Percentiles rank a stretch among this genome's conserved stretches.
Evolutionary conservation across 768 basidiomycete species (phyloP).

Genomic region (Tulasnella sp.): DNA sequence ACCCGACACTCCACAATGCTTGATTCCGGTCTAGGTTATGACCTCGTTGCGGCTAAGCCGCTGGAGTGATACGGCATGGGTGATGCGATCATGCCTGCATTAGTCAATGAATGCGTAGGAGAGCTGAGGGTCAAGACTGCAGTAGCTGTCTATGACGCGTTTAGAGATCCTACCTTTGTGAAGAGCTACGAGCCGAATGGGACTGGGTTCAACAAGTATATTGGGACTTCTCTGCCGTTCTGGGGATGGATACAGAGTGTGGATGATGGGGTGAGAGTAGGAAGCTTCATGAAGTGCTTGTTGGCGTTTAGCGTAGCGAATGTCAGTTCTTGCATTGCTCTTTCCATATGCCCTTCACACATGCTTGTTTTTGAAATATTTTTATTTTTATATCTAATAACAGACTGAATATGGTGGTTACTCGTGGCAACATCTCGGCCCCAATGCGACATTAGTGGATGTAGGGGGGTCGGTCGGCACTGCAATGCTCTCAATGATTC

Average conservation of each 20-base stretch:
- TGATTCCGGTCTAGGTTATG: background rate
- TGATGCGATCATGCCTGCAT: background rate
- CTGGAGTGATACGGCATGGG: background rate
- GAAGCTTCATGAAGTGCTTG: background rate
- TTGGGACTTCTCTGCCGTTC: background rate
- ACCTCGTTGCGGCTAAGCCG: background rate
- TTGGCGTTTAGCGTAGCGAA: background rate
- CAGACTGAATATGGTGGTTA: background rate
- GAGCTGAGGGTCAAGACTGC: background rate
- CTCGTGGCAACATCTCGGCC: background rate
- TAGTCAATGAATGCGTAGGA: background rate
- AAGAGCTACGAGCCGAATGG: background rate
- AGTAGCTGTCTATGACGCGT: background rate
- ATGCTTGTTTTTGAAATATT: background rate
- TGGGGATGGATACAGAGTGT: background rate
- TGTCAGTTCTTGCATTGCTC: too few species aligned
- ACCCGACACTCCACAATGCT: background rate
- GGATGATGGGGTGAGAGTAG: background rate
- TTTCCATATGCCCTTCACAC: too few species aligned
- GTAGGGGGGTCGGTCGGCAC: background rate
- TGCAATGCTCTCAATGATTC: background rate
- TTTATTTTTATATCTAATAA: too few species aligned
- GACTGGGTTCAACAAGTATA: background rate
- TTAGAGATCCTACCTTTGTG: background rate
- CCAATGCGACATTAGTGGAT: background rate